Conservation (phyloP, 495 filamentous ascomycete genomes). For the Penicillium salamii region DNA sequence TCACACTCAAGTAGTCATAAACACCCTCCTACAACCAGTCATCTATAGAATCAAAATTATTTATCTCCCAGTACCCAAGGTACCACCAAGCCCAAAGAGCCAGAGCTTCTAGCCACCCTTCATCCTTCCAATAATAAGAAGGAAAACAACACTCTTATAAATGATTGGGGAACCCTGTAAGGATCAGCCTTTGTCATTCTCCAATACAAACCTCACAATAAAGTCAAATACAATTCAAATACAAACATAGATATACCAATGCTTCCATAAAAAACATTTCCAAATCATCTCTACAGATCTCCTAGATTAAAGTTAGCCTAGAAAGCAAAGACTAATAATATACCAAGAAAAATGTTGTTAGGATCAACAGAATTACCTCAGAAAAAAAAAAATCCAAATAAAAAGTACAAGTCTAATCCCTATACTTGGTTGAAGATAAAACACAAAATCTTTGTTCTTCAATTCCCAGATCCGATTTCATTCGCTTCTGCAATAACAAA, state of each 20-base stretch:
- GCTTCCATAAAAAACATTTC: neutral
- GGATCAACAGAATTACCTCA: neutral
- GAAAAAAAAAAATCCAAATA: slow-evolving; percentile 1
- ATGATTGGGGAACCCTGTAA: neutral
- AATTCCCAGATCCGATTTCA: neutral
- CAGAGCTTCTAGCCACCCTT: neutral
- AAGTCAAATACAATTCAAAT: neutral
- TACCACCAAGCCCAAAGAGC: neutral
- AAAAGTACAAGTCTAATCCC: slow-evolving; percentile 1
- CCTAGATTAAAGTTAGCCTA: neutral
- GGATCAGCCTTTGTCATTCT: neutral
- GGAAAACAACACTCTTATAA: neutral
- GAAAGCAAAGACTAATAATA: neutral
- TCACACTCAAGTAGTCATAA: neutral
- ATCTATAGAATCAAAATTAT: neutral
- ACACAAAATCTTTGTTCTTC: neutral
- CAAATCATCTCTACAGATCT: neutral
- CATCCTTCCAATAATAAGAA: neutral
- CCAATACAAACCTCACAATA: neutral
- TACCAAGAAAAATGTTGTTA: neutral
- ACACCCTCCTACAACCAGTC: neutral
- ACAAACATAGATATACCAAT: slow-evolving; percentile 1
- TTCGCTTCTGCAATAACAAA: slow-evolving; percentile 1
- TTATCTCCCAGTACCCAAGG: neutral
- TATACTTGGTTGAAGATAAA: slow-evolving; percentile 1